phyloP scores from a whole-genome alignment of 257 asterid genomes.

The Plantago major region DNA sequence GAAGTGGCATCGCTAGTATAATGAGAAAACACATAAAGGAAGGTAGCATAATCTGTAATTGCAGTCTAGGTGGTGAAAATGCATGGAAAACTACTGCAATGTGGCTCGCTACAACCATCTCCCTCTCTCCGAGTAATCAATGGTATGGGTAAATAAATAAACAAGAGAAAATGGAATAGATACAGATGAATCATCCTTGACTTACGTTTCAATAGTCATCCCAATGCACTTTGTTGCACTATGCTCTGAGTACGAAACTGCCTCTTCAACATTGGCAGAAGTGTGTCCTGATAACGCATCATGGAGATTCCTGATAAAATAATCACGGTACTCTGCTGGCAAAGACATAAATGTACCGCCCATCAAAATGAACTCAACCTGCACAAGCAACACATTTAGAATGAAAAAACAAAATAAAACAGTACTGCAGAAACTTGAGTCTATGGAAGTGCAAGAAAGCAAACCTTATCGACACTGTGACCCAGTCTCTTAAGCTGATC shows the following conservation, averaged over 20 bases:
- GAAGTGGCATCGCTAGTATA: neutral
- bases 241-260: slow-evolving; percentile 94
- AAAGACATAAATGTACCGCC: slow-evolving; percentile 99
- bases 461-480: slow-evolving; percentile 97
- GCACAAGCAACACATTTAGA: slow-evolving; percentile 25
- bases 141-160: neutral
- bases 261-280: slow-evolving; percentile 94
- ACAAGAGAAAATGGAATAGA: neutral
- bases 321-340: slow-evolving; percentile 95
- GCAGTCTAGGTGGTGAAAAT: too few relatives aligned
- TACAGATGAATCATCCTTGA: slow-evolving; percentile 10
- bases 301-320: slow-evolving; percentile 84
- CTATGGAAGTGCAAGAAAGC: slow-evolving; percentile 10
- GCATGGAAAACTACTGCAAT: too few relatives aligned
- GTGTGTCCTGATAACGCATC: slow-evolving; percentile 99
- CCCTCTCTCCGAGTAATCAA: neutral
- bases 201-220: slow-evolving; percentile 99
- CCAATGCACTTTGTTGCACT: slow-evolving; percentile 93
- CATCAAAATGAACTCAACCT: slow-evolving; percentile 99
- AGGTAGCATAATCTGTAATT: neutral
- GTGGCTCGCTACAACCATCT: too few relatives aligned
- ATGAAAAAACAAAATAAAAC: slow-evolving; percentile 9
- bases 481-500: slow-evolving; percentile 98
- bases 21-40: slow-evolving; percentile 8
- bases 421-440: slow-evolving; percentile 17